phyloP scores from a whole-genome alignment of 208 protist species.

The Acanthamoeba sp. region DNA sequence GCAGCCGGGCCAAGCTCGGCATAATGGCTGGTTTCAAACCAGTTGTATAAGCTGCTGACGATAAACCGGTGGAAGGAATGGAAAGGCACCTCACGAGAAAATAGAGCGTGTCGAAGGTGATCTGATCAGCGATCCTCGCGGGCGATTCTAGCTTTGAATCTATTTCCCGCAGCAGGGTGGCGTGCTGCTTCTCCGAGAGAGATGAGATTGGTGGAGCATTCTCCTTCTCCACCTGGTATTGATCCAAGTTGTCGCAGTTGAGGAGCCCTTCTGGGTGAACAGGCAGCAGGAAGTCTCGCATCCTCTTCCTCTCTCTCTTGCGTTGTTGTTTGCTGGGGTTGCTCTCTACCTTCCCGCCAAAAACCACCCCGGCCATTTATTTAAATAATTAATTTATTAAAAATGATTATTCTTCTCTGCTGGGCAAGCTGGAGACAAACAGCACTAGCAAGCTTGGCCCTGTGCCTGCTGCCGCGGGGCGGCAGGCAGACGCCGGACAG shows the following conservation, averaged over 20 bases:
- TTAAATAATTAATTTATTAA: too few species aligned
- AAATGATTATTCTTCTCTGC: too few species aligned
- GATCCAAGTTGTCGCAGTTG: neutral
- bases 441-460: too few species aligned
- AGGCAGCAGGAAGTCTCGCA: slow-evolving; percentile 38
- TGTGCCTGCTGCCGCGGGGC: too few species aligned
- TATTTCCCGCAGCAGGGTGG: neutral
- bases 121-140: neutral
- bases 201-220: slow-evolving; percentile 27
- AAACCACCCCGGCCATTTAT: too few species aligned
- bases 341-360: too few species aligned
- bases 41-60: neutral
- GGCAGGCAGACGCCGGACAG: too few species aligned
- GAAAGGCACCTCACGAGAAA: slow-evolving; percentile 31
- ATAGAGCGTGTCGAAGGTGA: slow-evolving; percentile 55
- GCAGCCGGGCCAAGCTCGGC: neutral
- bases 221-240: slow-evolving; percentile 57
- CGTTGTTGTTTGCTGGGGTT: too few species aligned
- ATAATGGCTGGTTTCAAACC: neutral
- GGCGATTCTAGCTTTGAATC: slow-evolving; percentile 3
- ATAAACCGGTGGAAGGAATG: too few species aligned
- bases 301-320: too few species aligned
- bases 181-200: slow-evolving; percentile 33
- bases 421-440: too few species aligned
- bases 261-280: slow-evolving; percentile 34